Base-by-base conservation (phyloP, 768 basidiomycete genomes). In the Hypholoma fasciculare region DNA sequence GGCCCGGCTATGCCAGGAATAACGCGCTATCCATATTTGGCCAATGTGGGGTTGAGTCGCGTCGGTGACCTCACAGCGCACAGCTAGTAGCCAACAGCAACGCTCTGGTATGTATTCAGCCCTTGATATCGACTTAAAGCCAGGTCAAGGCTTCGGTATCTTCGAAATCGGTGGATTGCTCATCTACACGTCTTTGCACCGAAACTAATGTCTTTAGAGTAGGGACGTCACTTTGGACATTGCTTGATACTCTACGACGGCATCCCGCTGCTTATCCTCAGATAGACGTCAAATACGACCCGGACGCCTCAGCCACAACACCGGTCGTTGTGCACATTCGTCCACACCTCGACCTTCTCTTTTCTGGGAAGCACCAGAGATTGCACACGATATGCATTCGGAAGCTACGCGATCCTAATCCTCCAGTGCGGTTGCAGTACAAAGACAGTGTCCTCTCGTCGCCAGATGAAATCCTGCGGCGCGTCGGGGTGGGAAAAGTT, bases 341-440 rank as follows among this genome's bases (percentile, higher is more conserved):
- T 16, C 92, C 92, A 1, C 89, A 94, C 68, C 77, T 94, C 53
- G 90, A 93, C 68, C 81, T 94, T n/a, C 78, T 94, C 44, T 94
- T 94, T 72, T 91, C 92, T 16, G 85, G 88, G 11, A 82, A 82
- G 63, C 81, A 88, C 58, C 92, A 94, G 63, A 84, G 92, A 19
- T 78, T 94, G 17, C 89, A 89, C 56, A 92, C 89, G 6, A 90
- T 94, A 50, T 87, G 83, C 63, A 71, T 92, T 39, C 81, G 87
- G 63, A 85, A 80, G 61, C 80, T 91, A 14, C 85, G 82, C 17
- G 86, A 87, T 52, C 79, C 82, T 14, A 79, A 83, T 67, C 90
- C 88, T 1, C 86, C 88, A 3, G 76, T 91, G 26, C 82, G 79
- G 9, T 71, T 93, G 34, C 82, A 82, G 54, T 93, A 92, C 71